Evolutionary conservation across 331 rosid species (phyloP).

Genomic region (Telfairia occidentalis): DNA sequence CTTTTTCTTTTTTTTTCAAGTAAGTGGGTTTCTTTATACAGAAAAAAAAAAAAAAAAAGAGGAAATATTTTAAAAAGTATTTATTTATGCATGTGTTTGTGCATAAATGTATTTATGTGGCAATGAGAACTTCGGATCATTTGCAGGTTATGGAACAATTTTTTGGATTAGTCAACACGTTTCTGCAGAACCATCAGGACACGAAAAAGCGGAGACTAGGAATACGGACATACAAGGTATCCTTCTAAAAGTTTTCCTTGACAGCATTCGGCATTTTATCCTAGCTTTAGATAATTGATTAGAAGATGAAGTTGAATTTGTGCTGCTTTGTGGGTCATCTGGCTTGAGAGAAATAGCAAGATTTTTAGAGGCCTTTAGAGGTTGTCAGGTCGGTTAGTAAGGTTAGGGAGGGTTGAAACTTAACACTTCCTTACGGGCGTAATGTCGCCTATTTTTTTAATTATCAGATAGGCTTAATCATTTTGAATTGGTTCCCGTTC

Average conservation of each 20-base stretch:
- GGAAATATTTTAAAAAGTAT: no score
- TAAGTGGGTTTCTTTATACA: no score
- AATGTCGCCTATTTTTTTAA: no score
- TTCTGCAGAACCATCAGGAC: slow-evolving; percentile 68
- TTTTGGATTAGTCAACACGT: slow-evolving; percentile 89
- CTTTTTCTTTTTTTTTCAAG: neutral
- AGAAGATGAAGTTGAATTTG: neutral
- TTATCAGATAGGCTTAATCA: no score
- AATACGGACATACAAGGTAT: slow-evolving; percentile 89
- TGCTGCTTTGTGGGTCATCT: no score
- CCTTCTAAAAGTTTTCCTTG: slow-evolving; percentile 1
- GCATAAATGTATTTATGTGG: neutral
- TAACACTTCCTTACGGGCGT: no score
- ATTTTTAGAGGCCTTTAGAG: no score
- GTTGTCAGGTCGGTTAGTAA: no score
- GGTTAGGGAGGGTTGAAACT: no score
- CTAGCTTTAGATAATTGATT: neutral
- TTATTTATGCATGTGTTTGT: neutral
- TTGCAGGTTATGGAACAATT: slow-evolving; percentile 89
- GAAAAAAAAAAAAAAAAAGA: no score
- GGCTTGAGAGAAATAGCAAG: no score
- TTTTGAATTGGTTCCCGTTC: no score
- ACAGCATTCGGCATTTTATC: neutral
- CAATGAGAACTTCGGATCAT: neutral
- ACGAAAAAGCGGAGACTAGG: slow-evolving; percentile 81